These are phyloP conservation scores for Trifolium repens DNA, from an alignment of 306 rosid genomes.

Conservation along the genomic window DNA sequence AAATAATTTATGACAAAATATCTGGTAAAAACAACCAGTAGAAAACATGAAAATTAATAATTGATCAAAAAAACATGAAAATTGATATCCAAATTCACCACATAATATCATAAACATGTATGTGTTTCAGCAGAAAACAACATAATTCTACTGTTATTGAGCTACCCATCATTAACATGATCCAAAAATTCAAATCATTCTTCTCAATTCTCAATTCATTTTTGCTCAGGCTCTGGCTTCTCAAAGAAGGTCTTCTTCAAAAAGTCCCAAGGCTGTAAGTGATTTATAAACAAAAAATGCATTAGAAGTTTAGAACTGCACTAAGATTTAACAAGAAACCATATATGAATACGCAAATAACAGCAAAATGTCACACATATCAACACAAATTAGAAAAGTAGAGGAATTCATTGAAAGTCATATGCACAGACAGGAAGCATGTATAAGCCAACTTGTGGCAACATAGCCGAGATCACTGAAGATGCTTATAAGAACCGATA, in stretches of 20 bases:
- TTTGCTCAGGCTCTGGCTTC: slow-evolving; percentile 66
- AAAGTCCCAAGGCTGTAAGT: slow-evolving; percentile 79
- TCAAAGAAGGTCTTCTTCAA: slow-evolving; percentile 75
- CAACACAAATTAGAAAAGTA: not conserved
- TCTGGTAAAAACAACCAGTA: slow-evolving; percentile 34
- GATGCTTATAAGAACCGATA: slow-evolving; percentile 15
- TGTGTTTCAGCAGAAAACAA: slow-evolving; percentile 41
- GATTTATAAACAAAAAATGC: slow-evolving; percentile 26
- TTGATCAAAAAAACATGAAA: not conserved
- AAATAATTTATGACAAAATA: slow-evolving; percentile 25
- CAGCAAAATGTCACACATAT: slow-evolving; percentile 2
- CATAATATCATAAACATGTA: slow-evolving; percentile 14
- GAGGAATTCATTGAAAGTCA: slow-evolving; percentile 21
- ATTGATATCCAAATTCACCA: slow-evolving; percentile 34
- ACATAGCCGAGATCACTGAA: slow-evolving; percentile 17
- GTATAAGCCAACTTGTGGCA: slow-evolving; percentile 16
- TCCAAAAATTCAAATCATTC: slow-evolving; percentile 38
- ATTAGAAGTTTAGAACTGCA: slow-evolving; percentile 29
- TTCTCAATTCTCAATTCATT: slow-evolving; percentile 46
- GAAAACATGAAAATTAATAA: slow-evolving; percentile 21
- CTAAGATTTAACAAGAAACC: slow-evolving; percentile 12
- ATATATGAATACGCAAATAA: not conserved
- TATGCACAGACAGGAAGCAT: slow-evolving; percentile 13
- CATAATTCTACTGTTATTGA: slow-evolving; percentile 43
- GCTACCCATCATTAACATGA: slow-evolving; percentile 25